phyloP scores from a whole-genome alignment of 2,329 filamentous ascomycete species.

The Amauroascus niger region DNA sequence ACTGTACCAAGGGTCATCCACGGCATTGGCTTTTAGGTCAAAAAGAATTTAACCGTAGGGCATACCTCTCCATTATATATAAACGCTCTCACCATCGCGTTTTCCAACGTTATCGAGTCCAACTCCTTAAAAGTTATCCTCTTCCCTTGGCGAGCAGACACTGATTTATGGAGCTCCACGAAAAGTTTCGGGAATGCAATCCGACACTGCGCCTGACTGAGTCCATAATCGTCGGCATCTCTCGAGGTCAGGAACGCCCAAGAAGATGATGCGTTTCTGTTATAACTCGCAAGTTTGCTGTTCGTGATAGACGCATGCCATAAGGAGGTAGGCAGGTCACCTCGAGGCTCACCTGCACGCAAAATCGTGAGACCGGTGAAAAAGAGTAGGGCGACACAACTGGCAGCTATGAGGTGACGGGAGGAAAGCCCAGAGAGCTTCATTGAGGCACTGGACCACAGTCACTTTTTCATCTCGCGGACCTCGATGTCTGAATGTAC shows the following conservation, averaged over 20 bases:
- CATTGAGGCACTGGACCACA: neutral
- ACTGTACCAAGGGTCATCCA: constrained; percentile 17
- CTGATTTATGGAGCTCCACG: constrained; percentile 30
- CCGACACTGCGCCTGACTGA: constrained; percentile 31
- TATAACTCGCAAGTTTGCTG: neutral
- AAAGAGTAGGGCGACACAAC: neutral
- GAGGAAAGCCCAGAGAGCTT: neutral
- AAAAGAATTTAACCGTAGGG: neutral
- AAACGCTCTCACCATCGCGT: constrained; percentile 32
- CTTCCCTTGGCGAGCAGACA: constrained; percentile 18
- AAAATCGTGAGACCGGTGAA: neutral
- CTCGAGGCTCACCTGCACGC: neutral
- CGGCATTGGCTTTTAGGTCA: neutral
- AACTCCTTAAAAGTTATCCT: constrained; percentile 30
- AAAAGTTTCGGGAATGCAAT: constrained; percentile 36
- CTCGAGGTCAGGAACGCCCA: constrained; percentile 30
- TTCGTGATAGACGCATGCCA: neutral
- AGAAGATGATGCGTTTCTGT: neutral
- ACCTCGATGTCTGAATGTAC: too few relatives aligned
- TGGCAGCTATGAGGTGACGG: neutral
- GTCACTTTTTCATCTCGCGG: too few relatives aligned
- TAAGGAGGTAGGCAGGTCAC: neutral
- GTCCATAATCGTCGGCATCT: constrained; percentile 31
- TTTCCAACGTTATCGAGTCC: constrained; percentile 25
- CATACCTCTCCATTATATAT: constrained; percentile 31